Conservation (phyloP, 192 early-diverging fungal species). For the Linnemannia exigua region DNA sequence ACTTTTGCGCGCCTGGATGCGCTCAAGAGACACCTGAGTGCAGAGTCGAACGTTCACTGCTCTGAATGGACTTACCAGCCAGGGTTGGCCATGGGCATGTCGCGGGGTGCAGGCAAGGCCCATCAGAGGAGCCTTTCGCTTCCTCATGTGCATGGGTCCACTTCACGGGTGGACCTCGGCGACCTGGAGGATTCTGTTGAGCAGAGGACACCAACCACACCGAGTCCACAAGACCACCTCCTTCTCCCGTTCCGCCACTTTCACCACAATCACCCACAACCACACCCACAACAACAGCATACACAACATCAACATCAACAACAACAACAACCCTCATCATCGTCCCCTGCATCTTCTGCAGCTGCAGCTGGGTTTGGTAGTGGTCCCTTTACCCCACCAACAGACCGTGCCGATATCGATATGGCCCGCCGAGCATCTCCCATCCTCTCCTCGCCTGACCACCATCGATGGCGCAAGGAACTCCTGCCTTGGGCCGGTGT, state of each 20-base stretch:
- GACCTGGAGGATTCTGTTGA: slow-evolving; percentile 9
- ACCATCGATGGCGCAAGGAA: slow-evolving; percentile 8
- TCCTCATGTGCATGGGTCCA: slow-evolving; percentile 21
- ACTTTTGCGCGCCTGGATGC: slow-evolving; percentile 70
- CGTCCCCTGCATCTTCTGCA: slow-evolving; percentile 10
- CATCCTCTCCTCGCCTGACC: not conserved
- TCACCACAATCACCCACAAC: slow-evolving; percentile 9
- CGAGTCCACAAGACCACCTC: slow-evolving; percentile 28
- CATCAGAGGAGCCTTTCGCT: slow-evolving; percentile 31
- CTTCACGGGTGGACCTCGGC: not conserved
- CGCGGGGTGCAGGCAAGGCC: not conserved
- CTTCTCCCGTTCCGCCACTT: slow-evolving; percentile 8
- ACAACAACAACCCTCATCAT: not conserved
- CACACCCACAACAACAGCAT: slow-evolving; percentile 3
- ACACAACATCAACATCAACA: not conserved
- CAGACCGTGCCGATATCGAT: slow-evolving; percentile 1
- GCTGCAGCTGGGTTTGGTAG: not conserved
- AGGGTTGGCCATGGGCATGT: not conserved
- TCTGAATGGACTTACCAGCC: slow-evolving; percentile 51
- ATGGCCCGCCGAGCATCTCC: not conserved
- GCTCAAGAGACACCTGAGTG: slow-evolving; percentile 65
- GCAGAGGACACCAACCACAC: slow-evolving; percentile 15
- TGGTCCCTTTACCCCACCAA: not conserved
- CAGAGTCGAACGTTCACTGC: slow-evolving; percentile 59
- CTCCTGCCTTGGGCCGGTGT: not conserved